Conservation (phyloP, 345 rosid species). For the Toxicodendron radicans region DNA sequence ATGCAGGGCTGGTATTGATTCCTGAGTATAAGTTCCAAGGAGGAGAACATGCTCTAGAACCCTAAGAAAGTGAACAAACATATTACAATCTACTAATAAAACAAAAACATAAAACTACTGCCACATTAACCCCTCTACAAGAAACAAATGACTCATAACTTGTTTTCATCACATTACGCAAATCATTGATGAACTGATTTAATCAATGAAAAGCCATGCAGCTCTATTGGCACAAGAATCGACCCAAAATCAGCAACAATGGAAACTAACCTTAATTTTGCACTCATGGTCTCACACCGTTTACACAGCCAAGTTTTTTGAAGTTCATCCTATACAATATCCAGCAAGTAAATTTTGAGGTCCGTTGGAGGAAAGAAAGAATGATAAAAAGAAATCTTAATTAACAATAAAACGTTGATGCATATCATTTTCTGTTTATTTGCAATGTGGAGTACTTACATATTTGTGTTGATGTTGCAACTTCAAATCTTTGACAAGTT, state of each 20-base stretch:
- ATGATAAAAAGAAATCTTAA: not conserved
- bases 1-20: conserved; percentile 87
- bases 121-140: not conserved
- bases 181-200: not conserved
- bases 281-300: conserved; percentile 96
- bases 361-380: not conserved
- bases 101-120: not conserved
- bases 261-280: conserved; percentile 74
- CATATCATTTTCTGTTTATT: not conserved
- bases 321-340: conserved; percentile 66
- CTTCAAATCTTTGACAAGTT: conserved; percentile 96
- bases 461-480: conserved; percentile 92
- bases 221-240: not conserved
- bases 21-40: conserved; percentile 86
- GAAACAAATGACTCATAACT: not conserved
- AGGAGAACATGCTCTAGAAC: conserved; percentile 83
- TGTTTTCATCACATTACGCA: not conserved
- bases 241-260: conserved; percentile 5
- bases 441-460: conserved; percentile 42
- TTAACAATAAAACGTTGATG: not conserved
- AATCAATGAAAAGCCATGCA: not conserved
- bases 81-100: not conserved
- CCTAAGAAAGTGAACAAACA: conserved; percentile 35
- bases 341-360: conserved; percentile 8
- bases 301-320: conserved; percentile 94